phyloP scores from a whole-genome alignment of 2,329 filamentous ascomycete genomes.

The Verticillium klebahnii region DNA sequence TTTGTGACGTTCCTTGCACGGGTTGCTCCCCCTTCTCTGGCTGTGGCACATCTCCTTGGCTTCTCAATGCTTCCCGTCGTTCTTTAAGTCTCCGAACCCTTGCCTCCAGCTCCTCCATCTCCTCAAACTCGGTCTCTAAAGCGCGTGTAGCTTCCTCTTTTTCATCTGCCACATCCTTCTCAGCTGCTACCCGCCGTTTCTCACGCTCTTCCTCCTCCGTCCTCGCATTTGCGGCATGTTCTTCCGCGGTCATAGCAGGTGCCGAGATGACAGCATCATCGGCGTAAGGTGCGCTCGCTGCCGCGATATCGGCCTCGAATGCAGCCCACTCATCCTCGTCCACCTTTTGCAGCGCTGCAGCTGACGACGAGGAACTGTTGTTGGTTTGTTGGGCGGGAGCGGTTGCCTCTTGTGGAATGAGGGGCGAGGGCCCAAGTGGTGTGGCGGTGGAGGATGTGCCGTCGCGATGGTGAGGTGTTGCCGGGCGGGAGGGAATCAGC shows the following conservation, averaged over 20 bases:
- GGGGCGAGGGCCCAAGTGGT: constrained; percentile 30
- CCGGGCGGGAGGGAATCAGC: constrained; percentile 59
- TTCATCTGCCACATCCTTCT: constrained; percentile 58
- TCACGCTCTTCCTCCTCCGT: constrained; percentile 46
- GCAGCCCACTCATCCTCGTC: constrained; percentile 83
- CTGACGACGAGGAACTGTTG: constrained; percentile 8
- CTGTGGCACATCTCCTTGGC: constrained; percentile 13
- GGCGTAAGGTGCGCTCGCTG: constrained; percentile 27
- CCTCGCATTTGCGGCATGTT: constrained; percentile 51
- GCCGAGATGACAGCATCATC: constrained; percentile 61
- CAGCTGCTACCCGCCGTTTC: constrained; percentile 48
- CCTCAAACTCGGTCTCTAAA: constrained; percentile 73
- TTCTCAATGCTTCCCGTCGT: constrained; percentile 61
- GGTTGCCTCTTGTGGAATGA: constrained; percentile 24
- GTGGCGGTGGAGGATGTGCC: constrained; percentile 35
- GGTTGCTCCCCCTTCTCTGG: not conserved
- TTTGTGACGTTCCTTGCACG: constrained; percentile 22
- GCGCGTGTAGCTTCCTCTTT: constrained; percentile 71
- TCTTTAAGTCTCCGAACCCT: constrained; percentile 66
- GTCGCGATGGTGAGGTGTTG: constrained; percentile 44
- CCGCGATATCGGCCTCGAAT: constrained; percentile 77
- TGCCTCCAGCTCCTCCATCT: constrained; percentile 75
- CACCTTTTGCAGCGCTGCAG: constrained; percentile 20
- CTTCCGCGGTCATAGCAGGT: constrained; percentile 60
- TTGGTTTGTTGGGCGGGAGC: not conserved